phyloP scores from a whole-genome alignment of 257 asterid species.

The Oldenlandia corymbosa region DNA sequence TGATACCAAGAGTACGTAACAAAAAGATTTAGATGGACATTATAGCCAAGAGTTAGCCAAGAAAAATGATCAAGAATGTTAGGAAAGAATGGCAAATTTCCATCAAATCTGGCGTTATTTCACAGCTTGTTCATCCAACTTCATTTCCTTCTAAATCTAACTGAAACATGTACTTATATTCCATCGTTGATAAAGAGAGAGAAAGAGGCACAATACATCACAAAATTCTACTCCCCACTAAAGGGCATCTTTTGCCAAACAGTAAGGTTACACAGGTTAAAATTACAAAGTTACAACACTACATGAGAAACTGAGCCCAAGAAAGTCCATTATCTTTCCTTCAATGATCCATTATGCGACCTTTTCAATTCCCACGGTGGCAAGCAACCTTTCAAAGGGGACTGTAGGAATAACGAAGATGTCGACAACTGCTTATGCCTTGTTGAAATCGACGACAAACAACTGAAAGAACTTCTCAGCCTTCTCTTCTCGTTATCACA shows the following conservation, averaged over 20 bases:
- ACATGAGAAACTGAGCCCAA: background rate
- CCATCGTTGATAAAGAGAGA: conserved; percentile 22
- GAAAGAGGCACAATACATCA: conserved; percentile 11
- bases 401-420: conserved; percentile 61
- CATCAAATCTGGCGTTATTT: background rate
- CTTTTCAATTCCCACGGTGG: conserved; percentile 60
- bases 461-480: conserved; percentile 62
- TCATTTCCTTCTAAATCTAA: conserved; percentile 3
- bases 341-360: conserved; percentile 45
- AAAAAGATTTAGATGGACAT: no score
- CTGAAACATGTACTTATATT: conserved; percentile 3
- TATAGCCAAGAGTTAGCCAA: no score
- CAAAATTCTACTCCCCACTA: conserved; percentile 22
- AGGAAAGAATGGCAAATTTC: no score
- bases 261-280: conserved; percentile 10
- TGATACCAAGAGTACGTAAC: no score
- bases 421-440: conserved; percentile 75
- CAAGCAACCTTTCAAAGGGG: conserved; percentile 73
- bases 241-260: conserved; percentile 18
- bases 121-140: conserved; percentile 4
- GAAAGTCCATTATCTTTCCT: conserved; percentile 34
- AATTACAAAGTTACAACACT: conserved; percentile 12
- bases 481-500: conserved; percentile 54
- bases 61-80: no score
- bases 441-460: conserved; percentile 75